Conservation (phyloP, 257 asterid species). For the Scutellaria barbata region DNA sequence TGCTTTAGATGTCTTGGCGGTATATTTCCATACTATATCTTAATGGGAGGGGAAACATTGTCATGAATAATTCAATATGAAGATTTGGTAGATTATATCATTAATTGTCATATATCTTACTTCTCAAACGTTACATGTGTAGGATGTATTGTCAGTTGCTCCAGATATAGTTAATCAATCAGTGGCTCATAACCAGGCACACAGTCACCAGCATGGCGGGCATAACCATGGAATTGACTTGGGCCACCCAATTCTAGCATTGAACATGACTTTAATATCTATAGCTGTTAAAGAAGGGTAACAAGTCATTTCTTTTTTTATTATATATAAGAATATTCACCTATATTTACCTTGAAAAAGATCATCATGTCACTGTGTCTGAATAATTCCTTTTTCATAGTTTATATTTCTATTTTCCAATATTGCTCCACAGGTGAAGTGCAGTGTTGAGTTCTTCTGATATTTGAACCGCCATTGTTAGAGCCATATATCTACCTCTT, state of each 20-base stretch:
- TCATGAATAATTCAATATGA: background rate
- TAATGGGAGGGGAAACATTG: slow-evolving; percentile 3
- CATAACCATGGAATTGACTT: slow-evolving; percentile 88
- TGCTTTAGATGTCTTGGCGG: slow-evolving; percentile 77
- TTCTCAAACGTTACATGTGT: slow-evolving; percentile 32
- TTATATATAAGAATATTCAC: background rate
- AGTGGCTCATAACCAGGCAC: slow-evolving; percentile 50
- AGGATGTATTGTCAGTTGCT: slow-evolving; percentile 70
- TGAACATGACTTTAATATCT: slow-evolving; percentile 76
- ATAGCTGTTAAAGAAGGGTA: slow-evolving; percentile 97
- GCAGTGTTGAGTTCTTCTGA: background rate
- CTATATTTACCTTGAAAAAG: slow-evolving; percentile 8
- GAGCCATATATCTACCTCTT: slow-evolving; percentile 15
- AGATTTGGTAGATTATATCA: background rate
- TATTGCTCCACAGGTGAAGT: background rate
- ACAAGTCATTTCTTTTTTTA: slow-evolving; percentile 27
- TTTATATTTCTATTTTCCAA: slow-evolving; percentile 13
- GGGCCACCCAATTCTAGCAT: slow-evolving; percentile 89
- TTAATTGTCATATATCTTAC: background rate
- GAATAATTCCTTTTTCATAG: background rate
- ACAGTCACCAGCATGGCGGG: slow-evolving; percentile 56
- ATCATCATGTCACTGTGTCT: background rate
- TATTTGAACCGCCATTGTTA: slow-evolving; percentile 12
- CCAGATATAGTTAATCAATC: slow-evolving; percentile 70
- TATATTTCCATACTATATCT: slow-evolving; percentile 35